Evolutionary conservation across 2,329 filamentous ascomycete species (phyloP), one percentile per base, ranked within the genome.

Genomic region (Colletotrichum salicis): DNA sequence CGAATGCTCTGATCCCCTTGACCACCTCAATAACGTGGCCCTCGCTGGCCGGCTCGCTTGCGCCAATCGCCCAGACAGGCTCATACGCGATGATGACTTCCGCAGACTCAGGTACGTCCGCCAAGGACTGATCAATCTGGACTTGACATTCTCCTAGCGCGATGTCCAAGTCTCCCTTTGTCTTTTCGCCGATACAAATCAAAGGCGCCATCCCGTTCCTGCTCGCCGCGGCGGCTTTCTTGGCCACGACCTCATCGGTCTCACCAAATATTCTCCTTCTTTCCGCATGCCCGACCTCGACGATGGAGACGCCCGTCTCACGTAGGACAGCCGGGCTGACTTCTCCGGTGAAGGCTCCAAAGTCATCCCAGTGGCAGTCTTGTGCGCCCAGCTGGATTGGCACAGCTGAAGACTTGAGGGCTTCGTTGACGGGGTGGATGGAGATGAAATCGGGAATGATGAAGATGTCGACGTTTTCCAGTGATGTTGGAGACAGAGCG

Each of bases 1-100:
- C 86, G 12, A 89, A 80, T 6, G 77, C 77, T 65, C 91, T 86
- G 60, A 95, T 86, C 22, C 89, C 89, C 76, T 87, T 86, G 19
- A 93, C 91, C 2, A 96, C 93, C 48, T 85, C 87, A 4, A 92
- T 87, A 0, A 97, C 92, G 78, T 97, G 92, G 73, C 91, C 90
- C 22, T 91, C 88, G 8, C 87, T 87, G 0, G 94, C 94, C 2
- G 94, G 94, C 77, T 91, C 85, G 1, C 87, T 84, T 11, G 93
- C 91, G 0, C 94, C 94, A 80, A 96, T 97, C 1, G 94, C 94
- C 94, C 94, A 97, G 1, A 96, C 93, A 8, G 94, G 94, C 84
- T 97, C 94, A 78, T 97, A 97, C 1, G 94, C 94, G 69, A 97
- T 86, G 7, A 96, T 88, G 5, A 96, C 87, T 59, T 94, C 91